A percentile compares a stretch with the other conserved stretches of the same genome.
phyloP scores from a whole-genome alignment of 2,329 filamentous ascomycete species.

The Pseudonectria foliicola region DNA sequence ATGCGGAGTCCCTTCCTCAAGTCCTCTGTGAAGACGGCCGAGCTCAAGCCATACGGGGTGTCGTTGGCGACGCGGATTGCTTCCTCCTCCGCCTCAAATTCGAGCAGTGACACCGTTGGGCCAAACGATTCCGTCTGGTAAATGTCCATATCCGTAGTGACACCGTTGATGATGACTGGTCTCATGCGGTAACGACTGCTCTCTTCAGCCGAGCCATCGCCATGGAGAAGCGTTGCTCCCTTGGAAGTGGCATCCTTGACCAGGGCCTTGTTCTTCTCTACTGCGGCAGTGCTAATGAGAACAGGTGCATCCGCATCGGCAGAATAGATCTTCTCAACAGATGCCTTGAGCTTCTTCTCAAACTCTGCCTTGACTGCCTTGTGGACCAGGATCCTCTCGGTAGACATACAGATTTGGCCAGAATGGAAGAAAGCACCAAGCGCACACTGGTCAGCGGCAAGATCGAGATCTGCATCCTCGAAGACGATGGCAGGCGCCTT shows the following conservation, averaged over 20 bases:
- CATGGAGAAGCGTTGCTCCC: conserved; percentile 49
- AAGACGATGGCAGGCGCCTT: conserved; percentile 74
- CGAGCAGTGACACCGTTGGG: conserved; percentile 61
- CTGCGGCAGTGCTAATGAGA: conserved; percentile 60
- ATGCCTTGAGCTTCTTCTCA: conserved; percentile 32
- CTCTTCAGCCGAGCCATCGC: conserved; percentile 28
- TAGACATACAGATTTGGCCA: conserved; percentile 83
- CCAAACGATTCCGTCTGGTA: conserved; percentile 73
- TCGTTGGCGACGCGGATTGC: conserved; percentile 71
- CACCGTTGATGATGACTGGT: conserved; percentile 60
- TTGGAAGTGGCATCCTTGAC: conserved; percentile 61
- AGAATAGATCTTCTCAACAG: conserved; percentile 37
- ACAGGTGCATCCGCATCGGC: conserved; percentile 59
- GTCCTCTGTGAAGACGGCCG: conserved; percentile 67
- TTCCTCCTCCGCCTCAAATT: conserved; percentile 62
- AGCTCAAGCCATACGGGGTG: conserved; percentile 68
- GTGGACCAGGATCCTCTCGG: conserved; percentile 63
- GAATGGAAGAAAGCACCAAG: conserved; percentile 65
- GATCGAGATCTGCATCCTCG: conserved; percentile 69
- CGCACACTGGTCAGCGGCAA: conserved; percentile 61
- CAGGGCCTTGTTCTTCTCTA: conserved; percentile 59
- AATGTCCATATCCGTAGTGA: conserved; percentile 60
- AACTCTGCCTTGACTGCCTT: conserved; percentile 40
- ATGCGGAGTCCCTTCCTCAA: conserved; percentile 51
- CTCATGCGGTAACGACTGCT: conserved; percentile 39